Base-by-base conservation (phyloP, 2,329 filamentous ascomycete species). In the Aspergillus persii region DNA sequence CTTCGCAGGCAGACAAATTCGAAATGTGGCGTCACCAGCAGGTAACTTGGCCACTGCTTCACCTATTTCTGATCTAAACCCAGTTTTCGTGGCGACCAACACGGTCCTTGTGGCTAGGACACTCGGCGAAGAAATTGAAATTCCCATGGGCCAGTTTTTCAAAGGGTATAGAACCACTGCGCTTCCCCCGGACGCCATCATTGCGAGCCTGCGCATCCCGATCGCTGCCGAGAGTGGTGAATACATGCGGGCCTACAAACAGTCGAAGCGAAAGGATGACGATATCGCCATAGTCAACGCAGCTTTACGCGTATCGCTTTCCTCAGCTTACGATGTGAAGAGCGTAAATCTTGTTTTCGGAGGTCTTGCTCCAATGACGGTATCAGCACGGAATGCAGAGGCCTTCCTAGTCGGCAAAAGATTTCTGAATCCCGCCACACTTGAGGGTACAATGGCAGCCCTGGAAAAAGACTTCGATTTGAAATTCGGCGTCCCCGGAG, bases 211-310 rank as follows among this genome's bases (percentile, higher is more conserved):
- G 63, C 86, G 89, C n/a, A 91, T 99, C 49, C 95, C 95, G 0
- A 79, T 90, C 2, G 89, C 90, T 0, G 82, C 82, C 2, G 83
- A 87, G 55, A 89, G 89, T 68, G 89, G 90, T 3, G 95, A 98
- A 72, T 92, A 88, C 71, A 89, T 96, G 73, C 85, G 90, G 48
- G 89, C 94, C 1, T 98, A 97, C 77, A 99, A 99, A 77, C 94
- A 98, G 74, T 87, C 95, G 0, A 99, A 99, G 80, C 82, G 95
- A 65, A 98, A 98, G 72, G 95, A 99, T 68, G 95, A 99, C 69
- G 95, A 99, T 71, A 98, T 99, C 71, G 95, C 95, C 2, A 98
- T 99, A 68, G 95, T 98, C 27, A 98, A 96, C 52, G 87, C 90
- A 30, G 92, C 94, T 1, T 76, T 98, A 58, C 86, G 91, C 39